These are phyloP conservation scores for Geotrichum fermentans DNA, from an alignment of 1,139 yeast species.

Conservation along the genomic window DNA sequence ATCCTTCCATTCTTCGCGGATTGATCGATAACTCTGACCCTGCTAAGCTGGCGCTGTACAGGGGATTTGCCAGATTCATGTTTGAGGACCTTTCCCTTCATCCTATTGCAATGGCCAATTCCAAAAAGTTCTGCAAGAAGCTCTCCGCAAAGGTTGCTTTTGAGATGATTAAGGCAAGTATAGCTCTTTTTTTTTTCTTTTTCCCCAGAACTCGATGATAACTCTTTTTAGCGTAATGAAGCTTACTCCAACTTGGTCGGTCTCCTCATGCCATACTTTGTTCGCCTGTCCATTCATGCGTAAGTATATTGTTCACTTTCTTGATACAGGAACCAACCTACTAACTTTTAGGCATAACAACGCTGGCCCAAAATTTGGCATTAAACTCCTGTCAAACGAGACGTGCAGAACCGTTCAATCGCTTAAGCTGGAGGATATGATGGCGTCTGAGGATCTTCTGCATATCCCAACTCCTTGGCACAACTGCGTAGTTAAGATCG, in stretches of 20 bases:
- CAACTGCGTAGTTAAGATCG: conserved; percentile 19
- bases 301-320: neutral
- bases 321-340: neutral
- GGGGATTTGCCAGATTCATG: conserved; percentile 21
- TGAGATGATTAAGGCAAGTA: conserved; percentile 21
- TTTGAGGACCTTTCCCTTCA: conserved; percentile 19
- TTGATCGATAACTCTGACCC: conserved; percentile 21
- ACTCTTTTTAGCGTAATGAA: conserved; percentile 19
- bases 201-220: neutral
- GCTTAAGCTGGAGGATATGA: conserved; percentile 16
- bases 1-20: conserved; percentile 16
- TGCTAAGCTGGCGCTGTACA: conserved; percentile 21
- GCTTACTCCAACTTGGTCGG: conserved; percentile 22
- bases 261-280: conserved; percentile 19
- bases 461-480: conserved; percentile 23
- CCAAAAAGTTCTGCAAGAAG: conserved; percentile 18
- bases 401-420: conserved; percentile 17
- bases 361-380: conserved; percentile 21
- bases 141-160: conserved; percentile 21
- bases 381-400: conserved; percentile 18
- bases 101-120: conserved; percentile 10
- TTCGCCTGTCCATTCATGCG: conserved; percentile 22
- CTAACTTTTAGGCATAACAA: conserved; percentile 17
- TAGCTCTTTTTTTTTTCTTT: neutral
- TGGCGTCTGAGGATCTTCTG: conserved; percentile 19